Conservation (phyloP, 768 basidiomycete genomes). For the Lenzites betulinus region DNA sequence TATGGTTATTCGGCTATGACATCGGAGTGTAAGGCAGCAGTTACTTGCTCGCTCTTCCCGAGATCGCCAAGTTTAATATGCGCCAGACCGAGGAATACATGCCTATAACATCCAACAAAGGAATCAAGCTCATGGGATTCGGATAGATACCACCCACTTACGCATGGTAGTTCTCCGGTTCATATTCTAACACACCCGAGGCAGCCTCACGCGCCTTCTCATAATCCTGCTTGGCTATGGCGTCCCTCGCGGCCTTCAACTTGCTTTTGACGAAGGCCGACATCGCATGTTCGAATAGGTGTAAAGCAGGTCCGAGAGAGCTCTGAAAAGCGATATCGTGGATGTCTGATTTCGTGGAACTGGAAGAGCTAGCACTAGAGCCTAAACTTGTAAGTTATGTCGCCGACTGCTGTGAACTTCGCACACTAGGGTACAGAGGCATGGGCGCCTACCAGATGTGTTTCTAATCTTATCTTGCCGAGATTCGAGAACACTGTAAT, state of each 20-base stretch:
- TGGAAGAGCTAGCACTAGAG: too few species aligned
- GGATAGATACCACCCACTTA: constrained; percentile 46
- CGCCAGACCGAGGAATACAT: constrained; percentile 85
- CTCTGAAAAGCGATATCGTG: too few species aligned
- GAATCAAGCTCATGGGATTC: background rate
- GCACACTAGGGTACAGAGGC: too few species aligned
- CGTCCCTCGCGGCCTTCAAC: constrained; percentile 79
- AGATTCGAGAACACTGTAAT: too few species aligned
- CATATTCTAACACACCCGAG: constrained; percentile 66
- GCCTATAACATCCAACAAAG: constrained; percentile 43
- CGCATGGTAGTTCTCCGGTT: constrained; percentile 88
- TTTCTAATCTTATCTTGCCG: too few species aligned
- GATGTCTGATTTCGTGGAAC: too few species aligned
- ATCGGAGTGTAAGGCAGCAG: constrained; percentile 22
- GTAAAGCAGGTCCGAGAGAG: background rate
- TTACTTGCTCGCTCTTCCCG: constrained; percentile 86
- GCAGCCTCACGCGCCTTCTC: constrained; percentile 66
- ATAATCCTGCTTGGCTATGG: constrained; percentile 76
- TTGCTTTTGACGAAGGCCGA: constrained; percentile 60
- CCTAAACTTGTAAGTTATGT: too few species aligned
- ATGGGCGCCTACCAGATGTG: too few species aligned
- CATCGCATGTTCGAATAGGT: constrained; percentile 14
- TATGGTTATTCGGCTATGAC: constrained; percentile 22
- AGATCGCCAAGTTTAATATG: constrained; percentile 70
- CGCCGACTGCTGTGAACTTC: too few species aligned